Percentiles rank a stretch among this genome's conserved stretches.
Conservation (phyloP, 2,329 filamentous ascomycete genomes). For the Curvularia sp. region DNA sequence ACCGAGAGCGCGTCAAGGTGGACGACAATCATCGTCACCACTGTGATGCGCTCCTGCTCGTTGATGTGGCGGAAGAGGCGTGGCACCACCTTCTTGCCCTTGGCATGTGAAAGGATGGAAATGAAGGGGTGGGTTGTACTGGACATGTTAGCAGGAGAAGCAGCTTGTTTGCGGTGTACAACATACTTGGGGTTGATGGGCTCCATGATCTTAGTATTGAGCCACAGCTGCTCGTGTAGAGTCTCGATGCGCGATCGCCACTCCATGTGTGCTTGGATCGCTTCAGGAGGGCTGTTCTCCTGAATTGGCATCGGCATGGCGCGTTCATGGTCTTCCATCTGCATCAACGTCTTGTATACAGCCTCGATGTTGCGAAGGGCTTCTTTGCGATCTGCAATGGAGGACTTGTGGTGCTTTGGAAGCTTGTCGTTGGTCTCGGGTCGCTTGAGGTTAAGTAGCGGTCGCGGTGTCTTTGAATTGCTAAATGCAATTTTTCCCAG, state of each 20-base stretch:
- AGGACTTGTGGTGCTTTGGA: constrained; percentile 54
- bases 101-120: constrained; percentile 89
- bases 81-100: constrained; percentile 95
- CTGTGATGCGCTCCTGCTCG: constrained; percentile 90
- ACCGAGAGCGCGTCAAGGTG: constrained; percentile 93
- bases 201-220: constrained; percentile 88
- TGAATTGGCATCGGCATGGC: constrained; percentile 73
- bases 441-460: constrained; percentile 93
- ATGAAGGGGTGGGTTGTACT: constrained; percentile 87
- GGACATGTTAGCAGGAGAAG: constrained; percentile 35
- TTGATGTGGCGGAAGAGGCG: constrained; percentile 93
- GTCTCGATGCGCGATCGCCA: constrained; percentile 75
- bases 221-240: constrained; percentile 85
- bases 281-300: constrained; percentile 70
- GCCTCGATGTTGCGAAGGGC: constrained; percentile 86
- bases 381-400: constrained; percentile 78
- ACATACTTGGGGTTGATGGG: constrained; percentile 71
- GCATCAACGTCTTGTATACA: constrained; percentile 88
- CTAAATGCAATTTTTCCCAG: constrained; percentile 98
- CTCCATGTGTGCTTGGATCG: constrained; percentile 76
- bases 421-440: constrained; percentile 68
- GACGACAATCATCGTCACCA: constrained; percentile 93
- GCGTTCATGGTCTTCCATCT: constrained; percentile 91
- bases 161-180: not conserved
- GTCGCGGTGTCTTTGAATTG: constrained; percentile 96